These are phyloP conservation scores for Ustanciosporium gigantosporum DNA, from an alignment of 1,284 basidiomycete species.

Conservation along the genomic window DNA sequence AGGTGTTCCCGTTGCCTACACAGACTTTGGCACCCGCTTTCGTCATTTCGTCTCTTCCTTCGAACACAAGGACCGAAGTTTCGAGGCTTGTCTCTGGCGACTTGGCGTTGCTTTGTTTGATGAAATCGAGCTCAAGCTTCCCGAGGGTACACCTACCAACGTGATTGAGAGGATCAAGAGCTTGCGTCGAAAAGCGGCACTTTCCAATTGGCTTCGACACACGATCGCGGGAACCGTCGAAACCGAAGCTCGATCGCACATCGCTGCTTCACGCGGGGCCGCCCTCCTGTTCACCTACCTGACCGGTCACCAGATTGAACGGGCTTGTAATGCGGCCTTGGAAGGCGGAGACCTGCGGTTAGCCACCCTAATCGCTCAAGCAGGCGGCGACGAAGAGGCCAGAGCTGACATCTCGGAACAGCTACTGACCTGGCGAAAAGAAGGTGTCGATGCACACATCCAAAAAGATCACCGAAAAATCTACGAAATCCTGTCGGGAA, in stretches of 20 bases:
- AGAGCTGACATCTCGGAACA: constrained; percentile 77
- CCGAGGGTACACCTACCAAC: constrained; percentile 67
- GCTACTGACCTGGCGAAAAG: constrained; percentile 79
- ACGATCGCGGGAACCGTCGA: constrained; percentile 77
- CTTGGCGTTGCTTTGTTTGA: constrained; percentile 92
- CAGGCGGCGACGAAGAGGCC: constrained; percentile 78
- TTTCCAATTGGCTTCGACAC: constrained; percentile 83
- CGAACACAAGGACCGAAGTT: constrained; percentile 71
- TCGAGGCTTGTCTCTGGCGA: constrained; percentile 73
- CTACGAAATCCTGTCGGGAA: constrained; percentile 83
- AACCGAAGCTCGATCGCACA: constrained; percentile 60
- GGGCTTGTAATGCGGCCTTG: constrained; percentile 76
- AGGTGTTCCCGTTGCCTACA: constrained; percentile 64
- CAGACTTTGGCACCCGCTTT: constrained; percentile 71
- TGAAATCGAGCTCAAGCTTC: constrained; percentile 71
- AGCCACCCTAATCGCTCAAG: constrained; percentile 88
- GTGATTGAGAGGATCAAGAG: constrained; percentile 68
- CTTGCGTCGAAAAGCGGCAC: constrained; percentile 76
- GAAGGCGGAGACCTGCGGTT: constrained; percentile 81
- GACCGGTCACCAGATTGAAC: constrained; percentile 83
- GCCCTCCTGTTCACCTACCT: constrained; percentile 73
- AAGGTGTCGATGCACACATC: constrained; percentile 75
- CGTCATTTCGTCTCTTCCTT: constrained; percentile 77
- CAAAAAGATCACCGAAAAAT: constrained; percentile 74
- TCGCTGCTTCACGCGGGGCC: constrained; percentile 46